Percentiles rank a stretch among this genome's conserved stretches.
These are phyloP conservation scores for Fraxinus baroniana DNA, from an alignment of 305 asterid genomes.

Conservation along the genomic window DNA sequence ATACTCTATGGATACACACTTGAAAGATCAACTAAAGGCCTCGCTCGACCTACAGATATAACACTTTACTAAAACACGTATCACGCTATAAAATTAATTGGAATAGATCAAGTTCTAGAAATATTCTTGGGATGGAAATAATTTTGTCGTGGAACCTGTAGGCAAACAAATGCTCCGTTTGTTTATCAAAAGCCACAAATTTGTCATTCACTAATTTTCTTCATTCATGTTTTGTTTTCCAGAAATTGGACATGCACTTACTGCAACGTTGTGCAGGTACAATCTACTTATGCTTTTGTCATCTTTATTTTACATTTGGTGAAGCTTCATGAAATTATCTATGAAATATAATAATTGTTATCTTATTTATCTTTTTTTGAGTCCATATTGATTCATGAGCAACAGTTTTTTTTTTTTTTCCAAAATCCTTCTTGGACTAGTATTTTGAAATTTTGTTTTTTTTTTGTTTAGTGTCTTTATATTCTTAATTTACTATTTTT, in stretches of 20 bases:
- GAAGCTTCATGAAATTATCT: neutral
- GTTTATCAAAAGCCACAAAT: neutral
- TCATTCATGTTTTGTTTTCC: slow-evolving; percentile 35
- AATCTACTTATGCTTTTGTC: slow-evolving; percentile 1
- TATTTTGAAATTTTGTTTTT: neutral
- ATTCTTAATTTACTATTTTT: neutral
- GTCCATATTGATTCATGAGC: slow-evolving; percentile 8
- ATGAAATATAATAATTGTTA: neutral
- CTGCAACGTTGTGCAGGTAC: slow-evolving; percentile 85
- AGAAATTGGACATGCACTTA: slow-evolving; percentile 71
- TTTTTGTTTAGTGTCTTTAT: neutral
- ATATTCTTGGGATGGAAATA: neutral
- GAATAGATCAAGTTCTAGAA: neutral
- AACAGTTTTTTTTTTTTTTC: neutral
- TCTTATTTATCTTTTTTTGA: neutral
- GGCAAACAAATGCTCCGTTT: neutral
- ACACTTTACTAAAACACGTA: neutral
- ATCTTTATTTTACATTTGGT: neutral
- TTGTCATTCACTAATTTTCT: slow-evolving; percentile 30
- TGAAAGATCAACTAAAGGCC: neutral
- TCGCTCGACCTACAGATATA: slow-evolving; percentile 1
- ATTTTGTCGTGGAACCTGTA: neutral
- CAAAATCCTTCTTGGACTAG: neutral
- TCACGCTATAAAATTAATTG: neutral
- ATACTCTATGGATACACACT: neutral